Evolutionary conservation across 225 moss, liverwort and hornwort genomes (phyloP), one percentile per base, ranked within the genome.

Genomic region (Pleurozium schreberi): DNA sequence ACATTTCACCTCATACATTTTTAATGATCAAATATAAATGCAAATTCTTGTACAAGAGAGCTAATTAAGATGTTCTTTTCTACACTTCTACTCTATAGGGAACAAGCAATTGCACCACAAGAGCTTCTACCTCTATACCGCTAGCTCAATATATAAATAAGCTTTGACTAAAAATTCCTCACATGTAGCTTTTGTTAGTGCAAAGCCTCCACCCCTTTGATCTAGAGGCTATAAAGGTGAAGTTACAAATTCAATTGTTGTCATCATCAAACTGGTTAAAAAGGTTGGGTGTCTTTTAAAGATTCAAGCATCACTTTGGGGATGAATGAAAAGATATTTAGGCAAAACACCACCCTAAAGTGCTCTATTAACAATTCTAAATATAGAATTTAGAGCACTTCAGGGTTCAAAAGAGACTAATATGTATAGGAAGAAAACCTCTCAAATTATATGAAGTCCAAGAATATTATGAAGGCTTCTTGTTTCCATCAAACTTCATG

Each of bases 341-440:
- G n/a, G n/a, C n/a, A n/a, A n/a, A n/a, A n/a, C n/a, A n/a, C n/a
- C n/a, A n/a, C n/a, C n/a, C n/a, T n/a, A n/a, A n/a, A n/a, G n/a
- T n/a, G n/a, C n/a, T n/a, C n/a, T n/a, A n/a, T n/a, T n/a, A n/a
- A n/a, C n/a, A n/a, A n/a, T n/a, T n/a, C n/a, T n/a, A n/a, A n/a
- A n/a, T n/a, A n/a, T n/a, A n/a, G n/a, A n/a, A n/a, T n/a, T n/a
- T n/a, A n/a, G n/a, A n/a, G n/a, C n/a, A n/a, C n/a, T n/a, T n/a
- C n/a, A 33, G 12, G 6, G 1, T 31, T 33, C 7, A 75, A 49
- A 33, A 2, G 12, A 50, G 8, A 50, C 20, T 50, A 33, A 33
- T 8, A 33, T 75, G 33, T 0, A 0, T 12, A 1, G 8, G 47
- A 74, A 4, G 18, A 33, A 67, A 42, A 20, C 0, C n/a, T n/a